These are phyloP conservation scores for Alternaria panax DNA, from an alignment of 2,329 filamentous ascomycete species.

Conservation along the genomic window DNA sequence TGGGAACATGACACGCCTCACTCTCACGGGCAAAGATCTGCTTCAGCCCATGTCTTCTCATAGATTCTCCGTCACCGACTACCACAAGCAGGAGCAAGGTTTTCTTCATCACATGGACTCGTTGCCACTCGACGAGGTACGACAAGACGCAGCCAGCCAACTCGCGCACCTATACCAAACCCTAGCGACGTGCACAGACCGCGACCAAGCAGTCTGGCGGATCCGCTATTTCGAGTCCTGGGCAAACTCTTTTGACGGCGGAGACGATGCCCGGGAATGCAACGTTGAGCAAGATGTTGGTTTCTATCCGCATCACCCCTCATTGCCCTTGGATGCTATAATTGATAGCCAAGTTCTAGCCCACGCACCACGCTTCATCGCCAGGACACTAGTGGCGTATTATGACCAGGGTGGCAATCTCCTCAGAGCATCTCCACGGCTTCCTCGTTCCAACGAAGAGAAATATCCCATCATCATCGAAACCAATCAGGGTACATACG, in stretches of 20 bases:
- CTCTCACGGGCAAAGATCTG: conserved; percentile 27
- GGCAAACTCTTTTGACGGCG: conserved; percentile 14
- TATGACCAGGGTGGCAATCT: conserved; percentile 29
- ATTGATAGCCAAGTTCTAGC: background rate
- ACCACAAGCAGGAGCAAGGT: background rate
- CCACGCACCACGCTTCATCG: conserved; percentile 22
- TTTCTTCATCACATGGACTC: background rate
- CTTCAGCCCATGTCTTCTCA: conserved; percentile 17
- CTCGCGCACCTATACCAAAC: conserved; percentile 13
- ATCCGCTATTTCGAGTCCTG: conserved; percentile 27
- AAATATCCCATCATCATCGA: conserved; percentile 27
- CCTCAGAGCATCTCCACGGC: conserved; percentile 20
- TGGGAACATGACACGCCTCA: conserved; percentile 23
- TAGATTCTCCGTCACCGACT: conserved; percentile 5
- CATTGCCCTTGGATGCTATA: background rate
- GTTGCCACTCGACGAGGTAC: conserved; percentile 2
- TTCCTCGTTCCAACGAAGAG: conserved; percentile 10
- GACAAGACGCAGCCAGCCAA: conserved; percentile 9
- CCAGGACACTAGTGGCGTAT: conserved; percentile 30
- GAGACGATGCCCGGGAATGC: background rate
- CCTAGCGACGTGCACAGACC: conserved; percentile 15
- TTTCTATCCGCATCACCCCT: conserved; percentile 22
- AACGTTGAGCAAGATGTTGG: conserved; percentile 6
- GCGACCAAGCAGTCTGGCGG: conserved; percentile 22
- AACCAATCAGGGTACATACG: conserved; percentile 26